Evolutionary conservation across 768 basidiomycete genomes (phyloP).

Genomic region (Pilatotrama ljubarskyi): DNA sequence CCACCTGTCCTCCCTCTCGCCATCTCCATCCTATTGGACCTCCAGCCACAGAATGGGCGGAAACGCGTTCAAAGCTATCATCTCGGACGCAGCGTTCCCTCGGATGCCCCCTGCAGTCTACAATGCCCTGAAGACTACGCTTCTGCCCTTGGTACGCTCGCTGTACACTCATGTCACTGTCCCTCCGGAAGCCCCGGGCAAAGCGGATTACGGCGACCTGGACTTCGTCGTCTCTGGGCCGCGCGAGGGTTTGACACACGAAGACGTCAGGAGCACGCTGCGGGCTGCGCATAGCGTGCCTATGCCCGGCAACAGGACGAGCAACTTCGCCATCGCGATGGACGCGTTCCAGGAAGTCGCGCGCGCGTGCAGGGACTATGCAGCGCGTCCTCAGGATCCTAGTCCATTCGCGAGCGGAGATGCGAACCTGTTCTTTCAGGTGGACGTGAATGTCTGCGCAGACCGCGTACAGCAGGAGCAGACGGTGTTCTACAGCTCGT

Average conservation of each 20-base stretch:
- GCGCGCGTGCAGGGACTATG: constrained; percentile 32
- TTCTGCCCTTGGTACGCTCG: constrained; percentile 41
- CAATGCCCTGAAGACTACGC: constrained; percentile 45
- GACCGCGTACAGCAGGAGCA: constrained; percentile 52
- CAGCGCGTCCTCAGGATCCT: constrained; percentile 23
- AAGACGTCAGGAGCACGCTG: constrained; percentile 38
- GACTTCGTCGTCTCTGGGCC: constrained; percentile 65
- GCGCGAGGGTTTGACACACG: constrained; percentile 19
- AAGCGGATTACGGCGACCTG: constrained; percentile 65
- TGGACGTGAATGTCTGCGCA: constrained; percentile 63
- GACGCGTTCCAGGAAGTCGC: constrained; percentile 39
- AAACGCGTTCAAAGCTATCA: constrained; percentile 55
- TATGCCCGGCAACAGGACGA: constrained; percentile 54
- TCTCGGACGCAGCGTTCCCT: constrained; percentile 52
- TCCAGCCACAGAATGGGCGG: constrained; percentile 58
- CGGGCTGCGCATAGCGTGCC: constrained; percentile 50
- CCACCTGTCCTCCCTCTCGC: too few relatives aligned
- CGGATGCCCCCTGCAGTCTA: constrained; percentile 62
- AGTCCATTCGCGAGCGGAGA: constrained; percentile 14
- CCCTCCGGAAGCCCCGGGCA: constrained; percentile 65
- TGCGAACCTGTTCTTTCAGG: constrained; percentile 42
- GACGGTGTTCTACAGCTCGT: constrained; percentile 56
- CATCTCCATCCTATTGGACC: too few relatives aligned
- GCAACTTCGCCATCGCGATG: constrained; percentile 61
- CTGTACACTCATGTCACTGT: constrained; percentile 54